These are phyloP conservation scores for Lagenaria siceraria DNA, from an alignment of 306 rosid species.

Conservation along the genomic window DNA sequence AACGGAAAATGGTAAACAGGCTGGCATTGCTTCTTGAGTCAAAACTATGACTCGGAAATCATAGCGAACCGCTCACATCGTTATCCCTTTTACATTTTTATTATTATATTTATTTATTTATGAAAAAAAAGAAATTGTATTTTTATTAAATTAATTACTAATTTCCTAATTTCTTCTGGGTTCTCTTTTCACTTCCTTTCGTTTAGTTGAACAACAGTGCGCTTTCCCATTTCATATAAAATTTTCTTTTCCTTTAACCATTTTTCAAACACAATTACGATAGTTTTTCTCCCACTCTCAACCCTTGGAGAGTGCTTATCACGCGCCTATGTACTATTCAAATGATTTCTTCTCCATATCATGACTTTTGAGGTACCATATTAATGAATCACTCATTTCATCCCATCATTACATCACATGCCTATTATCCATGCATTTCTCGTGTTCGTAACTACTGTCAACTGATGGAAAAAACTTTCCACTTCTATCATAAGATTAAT, in stretches of 20 bases:
- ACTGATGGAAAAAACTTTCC: too few relatives aligned
- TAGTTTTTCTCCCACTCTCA: neutral
- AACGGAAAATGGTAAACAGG: neutral
- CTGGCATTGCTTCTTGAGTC: neutral
- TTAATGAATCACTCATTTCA: too few relatives aligned
- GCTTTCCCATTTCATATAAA: neutral
- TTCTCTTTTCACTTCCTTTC: neutral
- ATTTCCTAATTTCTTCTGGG: neutral
- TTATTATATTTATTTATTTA: neutral
- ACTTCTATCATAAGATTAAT: too few relatives aligned
- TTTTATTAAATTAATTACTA: neutral
- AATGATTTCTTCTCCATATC: neutral
- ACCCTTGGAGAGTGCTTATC: neutral
- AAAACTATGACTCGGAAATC: constrained; percentile 1
- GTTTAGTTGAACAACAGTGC: neutral
- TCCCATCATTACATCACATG: neutral
- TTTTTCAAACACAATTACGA: neutral
- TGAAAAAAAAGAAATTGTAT: neutral
- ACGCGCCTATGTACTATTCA: neutral
- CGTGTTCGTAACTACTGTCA: too few relatives aligned
- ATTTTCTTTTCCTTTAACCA: neutral
- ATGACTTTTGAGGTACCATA: neutral
- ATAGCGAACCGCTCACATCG: constrained; percentile 1
- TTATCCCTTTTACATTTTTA: neutral
- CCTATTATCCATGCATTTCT: too few relatives aligned